Conservation (phyloP, 371 early-diverging fungal genomes). For the Batkoa obscura region DNA sequence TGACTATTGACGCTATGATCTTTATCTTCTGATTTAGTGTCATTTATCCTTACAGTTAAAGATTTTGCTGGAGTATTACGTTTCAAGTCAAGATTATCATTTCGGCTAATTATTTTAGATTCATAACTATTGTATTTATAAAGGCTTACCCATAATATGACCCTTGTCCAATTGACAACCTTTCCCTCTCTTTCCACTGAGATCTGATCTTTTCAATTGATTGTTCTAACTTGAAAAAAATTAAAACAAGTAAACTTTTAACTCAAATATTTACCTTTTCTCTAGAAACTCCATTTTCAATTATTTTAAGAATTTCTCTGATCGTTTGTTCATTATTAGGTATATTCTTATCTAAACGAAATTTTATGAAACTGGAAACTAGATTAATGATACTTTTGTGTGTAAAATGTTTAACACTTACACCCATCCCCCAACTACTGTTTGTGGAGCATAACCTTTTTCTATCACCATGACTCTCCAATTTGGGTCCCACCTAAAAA, state of each 20-base stretch:
- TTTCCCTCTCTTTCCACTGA: slow-evolving; percentile 7
- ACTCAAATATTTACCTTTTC: slow-evolving; percentile 10
- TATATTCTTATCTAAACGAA: slow-evolving; percentile 35
- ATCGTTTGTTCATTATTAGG: slow-evolving; percentile 36
- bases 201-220: background rate
- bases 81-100: no score
- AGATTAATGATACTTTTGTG: background rate
- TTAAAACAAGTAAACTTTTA: background rate
- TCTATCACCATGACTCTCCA: slow-evolving; percentile 27
- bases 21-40: no score
- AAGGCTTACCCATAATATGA: no score
- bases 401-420: slow-evolving; percentile 5
- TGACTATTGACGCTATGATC: no score
- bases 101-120: no score
- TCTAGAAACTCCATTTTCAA: slow-evolving; percentile 28
- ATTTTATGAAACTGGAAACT: slow-evolving; percentile 27
- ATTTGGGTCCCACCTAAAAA: slow-evolving; percentile 22
- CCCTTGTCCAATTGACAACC: background rate
- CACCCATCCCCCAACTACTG: slow-evolving; percentile 35
- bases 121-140: no score
- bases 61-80: no score
- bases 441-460: slow-evolving; percentile 27
- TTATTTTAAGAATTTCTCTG: slow-evolving; percentile 23
- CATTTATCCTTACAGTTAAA: no score
- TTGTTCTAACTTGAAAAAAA: slow-evolving; percentile 2